Base-by-base conservation (phyloP, 2,329 filamentous ascomycete genomes). In the Stagonosporopsis tanaceti region DNA sequence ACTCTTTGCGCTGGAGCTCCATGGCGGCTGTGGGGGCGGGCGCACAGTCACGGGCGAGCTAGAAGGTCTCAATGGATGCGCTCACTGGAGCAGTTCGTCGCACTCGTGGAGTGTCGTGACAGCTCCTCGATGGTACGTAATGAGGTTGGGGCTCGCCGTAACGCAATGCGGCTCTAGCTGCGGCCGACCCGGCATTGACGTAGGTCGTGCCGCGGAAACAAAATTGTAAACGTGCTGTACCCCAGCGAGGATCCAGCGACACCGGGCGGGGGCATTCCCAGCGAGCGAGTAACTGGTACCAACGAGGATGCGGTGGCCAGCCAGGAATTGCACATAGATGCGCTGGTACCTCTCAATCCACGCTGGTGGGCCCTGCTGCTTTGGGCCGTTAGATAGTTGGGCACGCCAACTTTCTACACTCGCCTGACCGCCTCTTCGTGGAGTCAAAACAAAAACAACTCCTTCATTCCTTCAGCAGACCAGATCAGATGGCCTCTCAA, bases 1-100 rank as follows among this genome's bases (percentile, higher is more conserved):
- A 98, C 79, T 97, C 94, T 78, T 90, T 85, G 79, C 93, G 87
- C 76, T 91, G 89, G 73, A 94, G 85, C 72, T 89, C 89, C 76
- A 80, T 80, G 63, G 65, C 64, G 63, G 47, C 51, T 56, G 59
- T 46, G 51, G 63, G 54, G 58, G 57, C 57, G 55, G 63, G 70
- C 66, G 67, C 70, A 66, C 67, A 66, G 71, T 70, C 71, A 60
- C 63, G 50, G 54, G 47, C 45, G 7, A 20, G 35, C 50, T 28
- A 14, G 15, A 9, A 24, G 32, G 24, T 28, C 46, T 47, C 54
- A 47, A 44, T 51, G 35, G 24, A 42, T 50, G 40, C 50, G 46
- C 56, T 46, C 47, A 40, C 35, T 28, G 54, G 60, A 50, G 55
- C 60, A 45, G 35, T 63, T 63, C 34, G 39, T 59, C 52, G 59